Evolutionary conservation across 1,139 yeast genomes (phyloP), one percentile per base, ranked within the genome.

Genomic region (Hyphopichia pseudoburtonii): DNA sequence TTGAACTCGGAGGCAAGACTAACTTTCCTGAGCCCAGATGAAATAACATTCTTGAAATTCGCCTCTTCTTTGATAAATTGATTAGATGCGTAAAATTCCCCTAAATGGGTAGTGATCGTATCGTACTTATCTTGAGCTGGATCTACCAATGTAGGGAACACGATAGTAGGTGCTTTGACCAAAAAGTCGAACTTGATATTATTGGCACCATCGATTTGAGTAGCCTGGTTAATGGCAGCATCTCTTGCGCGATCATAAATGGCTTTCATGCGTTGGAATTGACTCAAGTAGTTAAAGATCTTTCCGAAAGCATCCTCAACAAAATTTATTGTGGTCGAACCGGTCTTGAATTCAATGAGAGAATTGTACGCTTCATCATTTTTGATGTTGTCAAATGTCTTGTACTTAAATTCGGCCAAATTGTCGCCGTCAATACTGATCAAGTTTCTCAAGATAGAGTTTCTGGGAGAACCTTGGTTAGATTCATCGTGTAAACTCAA

Each of bases 241-340:
- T 85, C 88, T 43, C 98, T 75, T 0, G 97, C 95, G 14, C 78
- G 69, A 51, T 92, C 98, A 57, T 85, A 92, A 12, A 90, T 71
- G 2, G 80, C 80, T 58, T 92, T 92, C 96, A 92, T 88, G 48
- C 77, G 77, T 42, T 81, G 84, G 54, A 94, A 86, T 50, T 86
- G 86, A 46, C 78, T 78, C 50, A 88, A 64, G 52, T 81, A 90
- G 23, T 76, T 71, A 30, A 85, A 56, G 9, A 92, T 76, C 46
- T 82, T 76, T 30, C 81, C 73, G 47, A 88, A 73, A 0, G 97
- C 86, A 44, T 82, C 85, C 51, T 90, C 96, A 17, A 88, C 80
- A 53, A 89, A 86, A 54, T 82, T 86, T 5, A 90, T 61, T 35
- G 76, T 76, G 47, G 88, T 66, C 0, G 96, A 80, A 0, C 95